A percentile compares a stretch with the other conserved stretches of the same genome.
Evolutionary conservation across 2,329 filamentous ascomycete genomes (phyloP).

Genomic region (Fusarium sp.): DNA sequence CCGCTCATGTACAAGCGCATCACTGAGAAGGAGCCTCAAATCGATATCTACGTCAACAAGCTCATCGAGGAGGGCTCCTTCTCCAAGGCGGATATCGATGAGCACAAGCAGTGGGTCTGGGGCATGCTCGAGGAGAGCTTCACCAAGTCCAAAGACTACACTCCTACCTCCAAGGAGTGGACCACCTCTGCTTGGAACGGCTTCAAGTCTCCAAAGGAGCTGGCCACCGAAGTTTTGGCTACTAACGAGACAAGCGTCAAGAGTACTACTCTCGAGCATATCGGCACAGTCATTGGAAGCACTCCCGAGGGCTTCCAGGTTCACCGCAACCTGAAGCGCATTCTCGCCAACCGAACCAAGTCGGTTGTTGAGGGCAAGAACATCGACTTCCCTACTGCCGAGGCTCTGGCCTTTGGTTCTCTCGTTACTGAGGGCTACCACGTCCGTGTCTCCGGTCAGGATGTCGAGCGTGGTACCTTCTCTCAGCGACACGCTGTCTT

Average conservation of each 20-base stretch:
- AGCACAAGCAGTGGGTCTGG: slow-evolving; percentile 99
- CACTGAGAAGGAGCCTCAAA: slow-evolving; percentile 79
- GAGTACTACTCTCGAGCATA: slow-evolving; percentile 75
- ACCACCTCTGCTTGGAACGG: slow-evolving; percentile 98
- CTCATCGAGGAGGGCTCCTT: slow-evolving; percentile 92
- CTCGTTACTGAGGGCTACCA: slow-evolving; percentile 94
- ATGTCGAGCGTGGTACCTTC: slow-evolving; percentile 99
- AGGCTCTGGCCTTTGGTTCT: slow-evolving; percentile 92
- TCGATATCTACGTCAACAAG: slow-evolving; percentile 92
- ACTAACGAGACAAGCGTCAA: slow-evolving; percentile 89
- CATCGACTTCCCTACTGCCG: slow-evolving; percentile 97
- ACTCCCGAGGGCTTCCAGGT: slow-evolving; percentile 85
- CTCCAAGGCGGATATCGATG: slow-evolving; percentile 95
- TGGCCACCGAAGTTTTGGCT: slow-evolving; percentile 91
- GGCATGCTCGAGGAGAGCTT: slow-evolving; percentile 99
- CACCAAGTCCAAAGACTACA: slow-evolving; percentile 95
- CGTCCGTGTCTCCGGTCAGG: slow-evolving; percentile 96
- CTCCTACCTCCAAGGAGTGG: slow-evolving; percentile 97
- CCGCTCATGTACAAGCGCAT: slow-evolving; percentile 99
- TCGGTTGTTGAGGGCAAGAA: slow-evolving; percentile 89
- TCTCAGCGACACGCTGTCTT: slow-evolving; percentile 97
- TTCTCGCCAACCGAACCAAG: slow-evolving; percentile 88
- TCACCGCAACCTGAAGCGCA: slow-evolving; percentile 97
- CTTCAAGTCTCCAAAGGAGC: slow-evolving; percentile 98
- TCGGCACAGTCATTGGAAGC: slow-evolving; percentile 80